Percentiles rank a stretch among this genome's conserved stretches.
phyloP scores from a whole-genome alignment of 768 basidiomycete genomes.

The Hypholoma fasciculare region DNA sequence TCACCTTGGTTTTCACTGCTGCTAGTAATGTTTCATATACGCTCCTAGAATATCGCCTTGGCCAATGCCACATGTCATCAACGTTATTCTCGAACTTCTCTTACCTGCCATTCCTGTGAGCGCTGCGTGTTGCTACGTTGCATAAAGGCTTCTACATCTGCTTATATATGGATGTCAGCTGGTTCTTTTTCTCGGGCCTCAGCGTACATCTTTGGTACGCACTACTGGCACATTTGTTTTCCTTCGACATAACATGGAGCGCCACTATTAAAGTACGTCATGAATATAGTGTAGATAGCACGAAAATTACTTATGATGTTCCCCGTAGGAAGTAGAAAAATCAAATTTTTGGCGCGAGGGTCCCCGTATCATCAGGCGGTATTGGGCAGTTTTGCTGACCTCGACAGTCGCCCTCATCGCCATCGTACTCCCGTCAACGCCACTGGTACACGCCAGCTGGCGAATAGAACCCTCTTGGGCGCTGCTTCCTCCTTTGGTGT shows the following conservation, averaged over 20 bases:
- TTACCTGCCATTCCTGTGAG: constrained; percentile 77
- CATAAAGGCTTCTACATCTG: background rate
- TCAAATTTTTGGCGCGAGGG: constrained; percentile 70
- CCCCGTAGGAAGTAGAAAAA: constrained; percentile 79
- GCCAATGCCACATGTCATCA: constrained; percentile 49
- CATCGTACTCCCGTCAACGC: too few relatives aligned
- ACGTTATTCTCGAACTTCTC: constrained; percentile 58
- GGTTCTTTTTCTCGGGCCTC: constrained; percentile 78
- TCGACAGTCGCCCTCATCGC: too few relatives aligned
- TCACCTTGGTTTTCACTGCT: constrained; percentile 77
- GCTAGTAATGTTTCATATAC: constrained; percentile 75
- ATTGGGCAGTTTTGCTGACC: too few relatives aligned
- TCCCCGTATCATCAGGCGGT: too few relatives aligned
- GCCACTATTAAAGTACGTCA: background rate
- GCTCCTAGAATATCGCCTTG: constrained; percentile 75
- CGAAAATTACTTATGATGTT: constrained; percentile 54
- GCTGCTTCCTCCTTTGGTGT: too few relatives aligned
- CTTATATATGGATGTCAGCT: constrained; percentile 30
- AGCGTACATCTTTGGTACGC: constrained; percentile 72
- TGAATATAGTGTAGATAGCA: background rate
- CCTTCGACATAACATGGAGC: constrained; percentile 44
- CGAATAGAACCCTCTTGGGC: too few relatives aligned
- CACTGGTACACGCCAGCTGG: too few relatives aligned
- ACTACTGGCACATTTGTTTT: constrained; percentile 67
- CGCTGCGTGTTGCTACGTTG: constrained; percentile 14